Evolutionary conservation across 192 early-diverging fungal species (phyloP).

Genomic region (Kickxella alabastrina): DNA sequence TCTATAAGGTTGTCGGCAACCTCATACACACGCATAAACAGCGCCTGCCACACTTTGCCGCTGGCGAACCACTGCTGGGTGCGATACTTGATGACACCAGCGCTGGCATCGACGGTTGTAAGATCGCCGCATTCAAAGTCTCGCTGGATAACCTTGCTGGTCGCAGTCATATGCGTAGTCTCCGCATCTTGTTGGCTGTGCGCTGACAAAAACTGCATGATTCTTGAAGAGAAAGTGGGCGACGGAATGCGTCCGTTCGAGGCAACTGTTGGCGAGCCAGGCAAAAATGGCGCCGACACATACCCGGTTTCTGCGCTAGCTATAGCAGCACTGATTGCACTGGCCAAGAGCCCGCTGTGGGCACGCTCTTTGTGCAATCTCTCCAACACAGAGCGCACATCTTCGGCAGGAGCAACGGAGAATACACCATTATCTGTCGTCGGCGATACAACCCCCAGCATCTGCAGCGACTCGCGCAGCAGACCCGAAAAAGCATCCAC

Average conservation of each 20-base stretch:
- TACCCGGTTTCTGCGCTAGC: too few relatives aligned
- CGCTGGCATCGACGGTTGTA: slow-evolving; percentile 19
- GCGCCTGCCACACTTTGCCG: slow-evolving; percentile 33
- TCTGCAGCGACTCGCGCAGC: slow-evolving; percentile 16
- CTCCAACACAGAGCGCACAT: too few relatives aligned
- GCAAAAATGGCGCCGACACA: too few relatives aligned
- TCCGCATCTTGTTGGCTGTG: too few relatives aligned
- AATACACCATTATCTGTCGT: background rate
- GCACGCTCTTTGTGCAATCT: too few relatives aligned
- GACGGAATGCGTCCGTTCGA: too few relatives aligned
- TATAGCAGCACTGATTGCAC: too few relatives aligned
- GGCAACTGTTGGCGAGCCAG: too few relatives aligned
- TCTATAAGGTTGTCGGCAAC: slow-evolving; percentile 29
- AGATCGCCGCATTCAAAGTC: slow-evolving; percentile 31
- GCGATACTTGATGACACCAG: slow-evolving; percentile 26
- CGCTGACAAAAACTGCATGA: background rate
- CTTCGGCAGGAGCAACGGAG: too few relatives aligned
- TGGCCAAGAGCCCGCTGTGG: too few relatives aligned
- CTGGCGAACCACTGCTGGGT: slow-evolving; percentile 27
- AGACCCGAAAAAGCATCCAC: slow-evolving; percentile 8
- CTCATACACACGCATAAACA: slow-evolving; percentile 40
- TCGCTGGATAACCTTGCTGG: slow-evolving; percentile 26
- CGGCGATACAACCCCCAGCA: slow-evolving; percentile 4
- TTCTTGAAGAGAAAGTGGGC: too few relatives aligned
- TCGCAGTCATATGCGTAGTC: slow-evolving; percentile 13